Percentiles rank a stretch among this genome's conserved stretches.
These are phyloP conservation scores for Phycomyces blakesleeanus DNA, from an alignment of 192 early-diverging fungal genomes.

Conservation along the genomic window DNA sequence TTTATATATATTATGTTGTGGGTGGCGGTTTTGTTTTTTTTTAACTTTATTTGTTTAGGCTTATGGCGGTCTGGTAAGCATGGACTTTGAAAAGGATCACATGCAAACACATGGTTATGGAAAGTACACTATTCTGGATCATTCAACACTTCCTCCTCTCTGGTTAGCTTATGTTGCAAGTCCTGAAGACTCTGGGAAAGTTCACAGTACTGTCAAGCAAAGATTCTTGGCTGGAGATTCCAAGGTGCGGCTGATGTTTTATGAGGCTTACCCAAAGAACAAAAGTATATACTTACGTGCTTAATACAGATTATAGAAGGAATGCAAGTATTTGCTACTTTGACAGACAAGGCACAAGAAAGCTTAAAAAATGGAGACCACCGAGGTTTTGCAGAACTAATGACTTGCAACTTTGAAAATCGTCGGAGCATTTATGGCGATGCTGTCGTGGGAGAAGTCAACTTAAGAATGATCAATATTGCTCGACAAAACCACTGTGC, in stretches of 20 bases:
- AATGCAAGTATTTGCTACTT: slow-evolving; percentile 47
- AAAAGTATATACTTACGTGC: background rate
- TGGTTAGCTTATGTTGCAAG: slow-evolving; percentile 50
- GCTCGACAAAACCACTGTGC: slow-evolving; percentile 41
- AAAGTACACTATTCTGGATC: slow-evolving; percentile 39
- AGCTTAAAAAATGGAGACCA: slow-evolving; percentile 32
- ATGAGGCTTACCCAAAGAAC: background rate
- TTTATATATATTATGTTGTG: background rate
- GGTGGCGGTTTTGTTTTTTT: background rate
- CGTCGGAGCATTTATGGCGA: slow-evolving; percentile 51
- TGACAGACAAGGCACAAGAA: slow-evolving; percentile 34
- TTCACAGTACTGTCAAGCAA: slow-evolving; percentile 51
- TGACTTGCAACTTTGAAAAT: slow-evolving; percentile 54
- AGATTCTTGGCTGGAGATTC: slow-evolving; percentile 50
- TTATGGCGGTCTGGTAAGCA: slow-evolving; percentile 56
- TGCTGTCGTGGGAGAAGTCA: slow-evolving; percentile 42
- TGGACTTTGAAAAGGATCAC: slow-evolving; percentile 54
- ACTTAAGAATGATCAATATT: slow-evolving; percentile 49
- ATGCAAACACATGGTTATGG: slow-evolving; percentile 50
- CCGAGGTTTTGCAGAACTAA: slow-evolving; percentile 41
- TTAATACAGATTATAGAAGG: slow-evolving; percentile 38
- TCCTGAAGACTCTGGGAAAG: slow-evolving; percentile 57
- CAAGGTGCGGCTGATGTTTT: slow-evolving; percentile 32
- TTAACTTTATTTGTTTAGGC: slow-evolving; percentile 8
- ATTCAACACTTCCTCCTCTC: slow-evolving; percentile 38